Evolutionary conservation across 306 rosid genomes (phyloP).

Genomic region (Inga laurina): DNA sequence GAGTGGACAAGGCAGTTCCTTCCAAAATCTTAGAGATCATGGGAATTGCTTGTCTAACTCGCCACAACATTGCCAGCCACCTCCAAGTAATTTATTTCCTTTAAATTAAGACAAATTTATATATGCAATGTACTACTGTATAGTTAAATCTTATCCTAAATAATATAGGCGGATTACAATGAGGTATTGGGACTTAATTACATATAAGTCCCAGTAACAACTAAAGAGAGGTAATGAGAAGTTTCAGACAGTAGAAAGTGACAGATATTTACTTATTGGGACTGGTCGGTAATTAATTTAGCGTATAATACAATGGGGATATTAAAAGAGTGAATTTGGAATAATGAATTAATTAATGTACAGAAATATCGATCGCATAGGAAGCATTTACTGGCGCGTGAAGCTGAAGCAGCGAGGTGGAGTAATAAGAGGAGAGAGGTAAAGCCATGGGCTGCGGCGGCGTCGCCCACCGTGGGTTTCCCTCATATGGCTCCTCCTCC

Average conservation of each 20-base stretch:
- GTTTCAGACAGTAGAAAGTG: too few species aligned
- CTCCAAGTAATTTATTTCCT: conserved; percentile 58
- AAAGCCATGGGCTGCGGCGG: conserved; percentile 57
- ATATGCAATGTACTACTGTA: too few species aligned
- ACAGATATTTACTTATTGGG: too few species aligned
- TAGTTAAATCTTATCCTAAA: too few species aligned
- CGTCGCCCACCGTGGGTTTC: conserved; percentile 73
- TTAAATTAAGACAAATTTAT: too few species aligned
- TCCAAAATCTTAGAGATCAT: conserved; percentile 92
- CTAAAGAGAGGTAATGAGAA: too few species aligned
- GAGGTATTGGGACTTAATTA: too few species aligned
- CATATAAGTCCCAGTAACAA: too few species aligned
- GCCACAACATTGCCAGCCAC: conserved; percentile 97
- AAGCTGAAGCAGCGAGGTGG: conserved; percentile 94
- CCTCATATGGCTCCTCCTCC: conserved; percentile 51
- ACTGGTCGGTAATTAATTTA: too few species aligned
- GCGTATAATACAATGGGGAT: neutral
- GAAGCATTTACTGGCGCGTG: conserved; percentile 90
- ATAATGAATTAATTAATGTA: neutral
- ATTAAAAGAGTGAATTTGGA: neutral
- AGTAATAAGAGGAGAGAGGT: conserved; percentile 65
- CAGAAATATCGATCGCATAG: conserved; percentile 95
- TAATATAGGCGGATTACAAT: too few species aligned
- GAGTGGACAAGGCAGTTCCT: conserved; percentile 97
- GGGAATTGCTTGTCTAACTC: conserved; percentile 96